phyloP scores from a whole-genome alignment of 768 basidiomycete species.

The Podaxis rugospora region DNA sequence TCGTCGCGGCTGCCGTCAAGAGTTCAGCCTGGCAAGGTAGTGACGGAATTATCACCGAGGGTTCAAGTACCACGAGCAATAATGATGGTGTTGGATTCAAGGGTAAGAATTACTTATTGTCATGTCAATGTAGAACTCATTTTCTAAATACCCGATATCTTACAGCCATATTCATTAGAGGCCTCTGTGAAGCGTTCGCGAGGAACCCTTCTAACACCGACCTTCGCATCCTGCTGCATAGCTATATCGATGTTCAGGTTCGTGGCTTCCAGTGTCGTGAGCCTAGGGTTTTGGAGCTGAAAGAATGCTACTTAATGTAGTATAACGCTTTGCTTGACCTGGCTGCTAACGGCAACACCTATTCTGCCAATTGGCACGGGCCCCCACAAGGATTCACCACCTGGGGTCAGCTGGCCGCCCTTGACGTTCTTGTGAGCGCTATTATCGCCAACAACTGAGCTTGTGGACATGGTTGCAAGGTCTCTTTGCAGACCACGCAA shows the following conservation, averaged over 20 bases:
- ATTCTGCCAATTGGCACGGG: conserved; percentile 44
- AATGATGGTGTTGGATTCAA: conserved; percentile 52
- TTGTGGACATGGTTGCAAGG: not conserved
- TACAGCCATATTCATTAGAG: conserved; percentile 40
- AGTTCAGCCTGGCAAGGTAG: conserved; percentile 40
- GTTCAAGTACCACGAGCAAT: conserved; percentile 32
- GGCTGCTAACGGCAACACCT: conserved; percentile 36
- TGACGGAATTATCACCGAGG: conserved; percentile 52
- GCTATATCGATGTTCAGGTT: conserved; percentile 51
- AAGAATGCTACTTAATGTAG: conserved; percentile 19
- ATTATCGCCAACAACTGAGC: conserved; percentile 29
- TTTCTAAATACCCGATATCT: not conserved
- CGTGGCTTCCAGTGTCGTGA: conserved; percentile 7
- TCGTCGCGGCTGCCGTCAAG: conserved; percentile 38
- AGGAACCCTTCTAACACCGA: conserved; percentile 32
- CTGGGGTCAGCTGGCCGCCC: conserved; percentile 46
- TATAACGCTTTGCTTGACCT: conserved; percentile 48
- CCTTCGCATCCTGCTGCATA: conserved; percentile 38
- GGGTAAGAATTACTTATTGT: conserved; percentile 22
- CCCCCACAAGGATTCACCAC: conserved; percentile 40
- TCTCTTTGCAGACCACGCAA: not conserved
- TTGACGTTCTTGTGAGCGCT: conserved; percentile 38
- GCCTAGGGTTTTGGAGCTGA: not conserved
- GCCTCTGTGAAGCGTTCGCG: conserved; percentile 39
- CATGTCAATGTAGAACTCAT: not conserved